phyloP scores from a whole-genome alignment of 176 grass and related monocot species.

The Triticum aestivum region IWGSC_CS_RefSeq_v2.1 NC_057809.1:473916545-473917044 shows the following conservation, averaged over 20 bases:
- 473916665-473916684: not conserved
- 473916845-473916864: conserved; percentile 39
- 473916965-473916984: not conserved
- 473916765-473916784: conserved; percentile 33
- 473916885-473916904: not conserved
- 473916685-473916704: not conserved
- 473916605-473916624: not conserved
- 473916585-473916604: not conserved
- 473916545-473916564: not conserved
- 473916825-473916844: conserved; percentile 35
- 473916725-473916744: not conserved
- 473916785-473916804: not conserved
- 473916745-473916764: not conserved
- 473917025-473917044: not conserved
- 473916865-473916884: conserved; percentile 14
- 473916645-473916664: not conserved
- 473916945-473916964: not conserved
- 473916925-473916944: not conserved
- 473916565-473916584: not conserved
- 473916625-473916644: not conserved
- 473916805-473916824: not conserved
- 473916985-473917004: conserved; percentile 2
- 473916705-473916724: not conserved
- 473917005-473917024: not conserved
- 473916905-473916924: conserved; percentile 16